Evolutionary conservation across 1,284 basidiomycete species (phyloP).

Genomic region (Puccinia polysora): DNA sequence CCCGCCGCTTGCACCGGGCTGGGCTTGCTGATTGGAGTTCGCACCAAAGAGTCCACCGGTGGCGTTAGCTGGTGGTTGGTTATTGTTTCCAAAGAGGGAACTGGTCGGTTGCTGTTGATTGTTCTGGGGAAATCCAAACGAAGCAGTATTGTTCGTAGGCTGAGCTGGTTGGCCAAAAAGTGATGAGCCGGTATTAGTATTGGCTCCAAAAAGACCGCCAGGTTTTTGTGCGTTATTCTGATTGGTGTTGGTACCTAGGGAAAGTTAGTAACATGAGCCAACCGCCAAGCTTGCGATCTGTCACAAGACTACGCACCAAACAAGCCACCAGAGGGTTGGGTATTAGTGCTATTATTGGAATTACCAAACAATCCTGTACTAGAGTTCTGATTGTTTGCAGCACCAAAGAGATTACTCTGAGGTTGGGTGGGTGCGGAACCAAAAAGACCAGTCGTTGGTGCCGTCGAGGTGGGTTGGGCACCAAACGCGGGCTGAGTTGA

Average conservation of each 20-base stretch:
- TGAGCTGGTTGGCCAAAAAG: slow-evolving; percentile 36
- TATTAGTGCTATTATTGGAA: slow-evolving; percentile 8
- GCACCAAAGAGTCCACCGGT: slow-evolving; percentile 48
- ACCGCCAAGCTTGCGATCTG: background rate
- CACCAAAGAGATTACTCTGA: slow-evolving; percentile 41
- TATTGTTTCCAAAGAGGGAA: slow-evolving; percentile 39
- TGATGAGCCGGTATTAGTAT: slow-evolving; percentile 13
- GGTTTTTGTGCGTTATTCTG: slow-evolving; percentile 42
- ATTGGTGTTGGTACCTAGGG: slow-evolving; percentile 31
- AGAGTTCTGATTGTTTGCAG: slow-evolving; percentile 30
- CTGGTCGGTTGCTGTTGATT: slow-evolving; percentile 36
- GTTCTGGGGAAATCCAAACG: slow-evolving; percentile 37
- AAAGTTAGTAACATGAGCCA: background rate
- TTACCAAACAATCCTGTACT: slow-evolving; percentile 18
- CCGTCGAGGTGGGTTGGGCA: slow-evolving; percentile 6
- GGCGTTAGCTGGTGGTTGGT: slow-evolving; percentile 42
- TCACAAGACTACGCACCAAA: slow-evolving; percentile 21
- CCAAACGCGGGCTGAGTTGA: slow-evolving; percentile 31
- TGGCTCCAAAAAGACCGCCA: slow-evolving; percentile 36
- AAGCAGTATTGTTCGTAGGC: slow-evolving; percentile 4
- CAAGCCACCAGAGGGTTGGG: slow-evolving; percentile 29
- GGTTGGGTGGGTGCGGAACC: slow-evolving; percentile 14
- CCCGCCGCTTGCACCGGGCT: slow-evolving; percentile 47
- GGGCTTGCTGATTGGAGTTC: slow-evolving; percentile 45
- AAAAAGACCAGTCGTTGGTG: slow-evolving; percentile 24